phyloP scores from a whole-genome alignment of 768 basidiomycete genomes.

The Naematelia encephala region DNA sequence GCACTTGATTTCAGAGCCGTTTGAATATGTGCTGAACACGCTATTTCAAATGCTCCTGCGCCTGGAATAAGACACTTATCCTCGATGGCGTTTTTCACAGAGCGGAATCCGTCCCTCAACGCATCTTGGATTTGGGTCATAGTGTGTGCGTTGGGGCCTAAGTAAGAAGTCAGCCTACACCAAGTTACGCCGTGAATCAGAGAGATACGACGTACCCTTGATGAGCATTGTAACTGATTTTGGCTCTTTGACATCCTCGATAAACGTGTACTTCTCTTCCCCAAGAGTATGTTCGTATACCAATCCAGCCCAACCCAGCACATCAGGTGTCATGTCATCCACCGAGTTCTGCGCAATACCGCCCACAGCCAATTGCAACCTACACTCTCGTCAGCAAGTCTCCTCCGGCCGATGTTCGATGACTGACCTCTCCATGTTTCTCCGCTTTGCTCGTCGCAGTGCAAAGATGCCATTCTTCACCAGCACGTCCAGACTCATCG shows the following conservation, averaged over 20 bases:
- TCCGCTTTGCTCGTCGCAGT: constrained; percentile 87
- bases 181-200: neutral
- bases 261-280: constrained; percentile 96
- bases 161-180: neutral
- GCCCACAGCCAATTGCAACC: constrained; percentile 88
- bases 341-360: constrained; percentile 97
- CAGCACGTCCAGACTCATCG: constrained; percentile 88
- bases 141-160: constrained; percentile 87
- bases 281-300: constrained; percentile 99
- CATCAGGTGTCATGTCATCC: constrained; percentile 84
- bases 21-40: constrained; percentile 79
- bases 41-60: constrained; percentile 96
- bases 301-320: constrained; percentile 94
- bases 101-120: constrained; percentile 91
- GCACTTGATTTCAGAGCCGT: constrained; percentile 75
- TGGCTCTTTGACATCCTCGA: constrained; percentile 93
- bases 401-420: neutral
- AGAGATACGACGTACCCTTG: constrained; percentile 60
- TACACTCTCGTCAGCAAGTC: constrained; percentile 44
- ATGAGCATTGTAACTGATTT: constrained; percentile 93
- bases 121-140: constrained; percentile 96
- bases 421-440: constrained; percentile 94
- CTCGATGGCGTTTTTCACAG: constrained; percentile 95
- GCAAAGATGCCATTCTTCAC: constrained; percentile 96
- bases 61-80: constrained; percentile 85